Conservation (phyloP, 805 yeast genomes). For the Isabelozyma rhagii region DNA sequence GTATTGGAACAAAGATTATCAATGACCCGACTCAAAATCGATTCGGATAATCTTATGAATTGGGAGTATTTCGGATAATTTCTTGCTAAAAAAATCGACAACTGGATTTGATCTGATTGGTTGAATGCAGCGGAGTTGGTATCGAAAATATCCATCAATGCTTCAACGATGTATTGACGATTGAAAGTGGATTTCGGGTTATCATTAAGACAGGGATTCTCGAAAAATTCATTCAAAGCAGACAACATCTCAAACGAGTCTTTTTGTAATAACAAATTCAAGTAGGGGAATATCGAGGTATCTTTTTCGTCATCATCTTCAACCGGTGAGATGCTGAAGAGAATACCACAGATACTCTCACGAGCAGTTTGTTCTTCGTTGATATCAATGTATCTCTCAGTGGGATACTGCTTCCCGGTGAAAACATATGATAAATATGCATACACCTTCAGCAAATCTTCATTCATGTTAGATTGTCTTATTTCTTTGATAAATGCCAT, state of each 20-base stretch:
- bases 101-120: slow-evolving; percentile 22
- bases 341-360: slow-evolving; percentile 46
- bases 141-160: slow-evolving; percentile 58
- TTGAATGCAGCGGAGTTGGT: slow-evolving; percentile 21
- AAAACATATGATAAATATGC: slow-evolving; percentile 64
- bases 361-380: slow-evolving; percentile 42
- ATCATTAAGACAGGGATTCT: slow-evolving; percentile 72
- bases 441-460: slow-evolving; percentile 14
- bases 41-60: slow-evolving; percentile 69
- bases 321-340: slow-evolving; percentile 57
- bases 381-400: slow-evolving; percentile 46
- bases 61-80: slow-evolving; percentile 85
- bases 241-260: slow-evolving; percentile 61
- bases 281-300: slow-evolving; percentile 67
- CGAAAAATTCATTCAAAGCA: slow-evolving; percentile 77
- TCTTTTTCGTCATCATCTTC: slow-evolving; percentile 12
- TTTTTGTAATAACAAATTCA: slow-evolving; percentile 52
- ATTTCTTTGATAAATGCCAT: slow-evolving; percentile 38
- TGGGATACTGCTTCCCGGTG: slow-evolving; percentile 81
- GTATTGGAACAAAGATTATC: slow-evolving; percentile 46
- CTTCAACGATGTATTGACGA: slow-evolving; percentile 76
- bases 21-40: slow-evolving; percentile 47
- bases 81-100: slow-evolving; percentile 72
- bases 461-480: background rate
- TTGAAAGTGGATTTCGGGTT: slow-evolving; percentile 47